These are phyloP conservation scores for Rhizopogon vesiculosus DNA, from an alignment of 768 basidiomycete genomes.

Conservation along the genomic window DNA sequence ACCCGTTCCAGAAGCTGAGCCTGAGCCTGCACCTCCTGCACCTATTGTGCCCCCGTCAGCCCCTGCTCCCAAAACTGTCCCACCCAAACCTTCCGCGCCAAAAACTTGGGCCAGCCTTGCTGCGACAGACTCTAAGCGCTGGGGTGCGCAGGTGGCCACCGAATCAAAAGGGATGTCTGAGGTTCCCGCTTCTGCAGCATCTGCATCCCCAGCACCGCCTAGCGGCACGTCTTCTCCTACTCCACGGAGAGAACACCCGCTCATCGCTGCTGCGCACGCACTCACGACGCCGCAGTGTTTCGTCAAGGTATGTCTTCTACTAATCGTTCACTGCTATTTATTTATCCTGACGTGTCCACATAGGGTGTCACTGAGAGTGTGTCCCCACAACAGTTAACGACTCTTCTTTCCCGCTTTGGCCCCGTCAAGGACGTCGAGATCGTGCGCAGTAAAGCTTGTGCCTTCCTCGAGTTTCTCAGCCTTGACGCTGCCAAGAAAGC, in stretches of 20 bases:
- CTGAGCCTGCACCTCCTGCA: conserved; percentile 14
- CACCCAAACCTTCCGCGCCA: conserved; percentile 44
- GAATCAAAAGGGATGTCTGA: conserved; percentile 77
- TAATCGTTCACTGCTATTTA: background rate
- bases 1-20: conserved; percentile 3
- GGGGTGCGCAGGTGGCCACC: conserved; percentile 78
- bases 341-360: conserved; percentile 6
- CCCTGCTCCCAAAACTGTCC: conserved; percentile 21
- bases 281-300: conserved; percentile 80
- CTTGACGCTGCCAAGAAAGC: conserved; percentile 84
- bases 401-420: conserved; percentile 65
- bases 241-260: conserved; percentile 39
- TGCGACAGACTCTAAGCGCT: conserved; percentile 75
- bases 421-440: conserved; percentile 86
- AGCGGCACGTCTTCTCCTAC: conserved; percentile 29
- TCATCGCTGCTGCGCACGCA: conserved; percentile 50
- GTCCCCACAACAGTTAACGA: conserved; percentile 43
- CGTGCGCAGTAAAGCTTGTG: conserved; percentile 83
- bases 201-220: conserved; percentile 30
- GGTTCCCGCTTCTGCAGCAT: conserved; percentile 36
- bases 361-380: conserved; percentile 74
- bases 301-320: conserved; percentile 64
- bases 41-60: conserved; percentile 30
- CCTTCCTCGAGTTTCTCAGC: conserved; percentile 84
- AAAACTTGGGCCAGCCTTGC: conserved; percentile 94